A percentile compares a stretch with the other conserved stretches of the same genome.
Conservation (phyloP, 208 protist species). For the Giardia duodenalis region DNA sequence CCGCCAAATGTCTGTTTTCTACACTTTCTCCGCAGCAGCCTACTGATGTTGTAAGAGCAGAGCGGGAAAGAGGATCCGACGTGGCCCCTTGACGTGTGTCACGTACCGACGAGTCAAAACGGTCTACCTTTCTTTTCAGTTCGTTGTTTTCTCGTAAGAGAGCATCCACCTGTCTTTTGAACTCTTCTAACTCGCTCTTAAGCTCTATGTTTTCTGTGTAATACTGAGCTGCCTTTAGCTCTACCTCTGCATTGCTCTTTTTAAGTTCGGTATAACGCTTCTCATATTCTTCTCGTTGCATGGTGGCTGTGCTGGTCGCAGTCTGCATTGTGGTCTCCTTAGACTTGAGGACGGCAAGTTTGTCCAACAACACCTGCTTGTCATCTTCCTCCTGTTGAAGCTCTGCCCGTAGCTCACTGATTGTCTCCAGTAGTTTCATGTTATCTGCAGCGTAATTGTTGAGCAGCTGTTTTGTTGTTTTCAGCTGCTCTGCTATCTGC, state of each 20-base stretch:
- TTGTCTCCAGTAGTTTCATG: not conserved
- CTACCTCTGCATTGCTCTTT: not conserved
- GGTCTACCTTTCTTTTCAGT: not conserved
- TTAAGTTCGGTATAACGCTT: not conserved
- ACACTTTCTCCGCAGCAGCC: too few species aligned
- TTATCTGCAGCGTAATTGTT: not conserved
- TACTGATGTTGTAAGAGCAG: too few species aligned
- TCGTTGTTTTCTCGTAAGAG: not conserved
- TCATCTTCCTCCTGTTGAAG: not conserved
- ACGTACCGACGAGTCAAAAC: too few species aligned
- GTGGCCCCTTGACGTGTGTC: too few species aligned
- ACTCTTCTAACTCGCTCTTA: not conserved
- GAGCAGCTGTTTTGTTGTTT: not conserved
- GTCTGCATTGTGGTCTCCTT: not conserved
- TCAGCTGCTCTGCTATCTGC: not conserved
- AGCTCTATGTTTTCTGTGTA: not conserved
- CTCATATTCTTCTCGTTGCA: not conserved
- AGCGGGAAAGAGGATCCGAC: too few species aligned
- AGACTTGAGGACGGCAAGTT: not conserved
- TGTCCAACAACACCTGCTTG: not conserved
- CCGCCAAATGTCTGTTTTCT: too few species aligned
- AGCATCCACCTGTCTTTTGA: not conserved
- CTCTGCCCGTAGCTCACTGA: not conserved
- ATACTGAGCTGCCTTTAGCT: not conserved
- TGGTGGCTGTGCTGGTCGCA: not conserved